A percentile compares a stretch with the other conserved stretches of the same genome.
Evolutionary conservation across 352 stramenopile genomes (phyloP).

Genomic region (Lagenidium giganteum): DNA sequence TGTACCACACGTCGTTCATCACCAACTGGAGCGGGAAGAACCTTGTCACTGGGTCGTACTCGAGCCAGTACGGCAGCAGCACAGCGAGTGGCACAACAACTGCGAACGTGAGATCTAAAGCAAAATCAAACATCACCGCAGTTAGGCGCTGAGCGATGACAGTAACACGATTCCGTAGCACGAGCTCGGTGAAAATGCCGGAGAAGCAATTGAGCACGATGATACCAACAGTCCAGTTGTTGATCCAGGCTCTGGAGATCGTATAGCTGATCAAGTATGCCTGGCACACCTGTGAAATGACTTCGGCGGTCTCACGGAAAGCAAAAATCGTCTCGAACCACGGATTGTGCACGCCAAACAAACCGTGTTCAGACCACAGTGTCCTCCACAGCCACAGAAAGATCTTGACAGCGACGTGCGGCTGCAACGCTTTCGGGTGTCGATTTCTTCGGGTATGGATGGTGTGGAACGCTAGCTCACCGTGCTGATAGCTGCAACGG

Average conservation of each 20-base stretch:
- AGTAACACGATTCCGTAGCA: neutral
- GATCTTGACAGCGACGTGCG: too few species aligned
- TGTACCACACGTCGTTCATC: constrained; percentile 12
- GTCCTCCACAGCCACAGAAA: too few species aligned
- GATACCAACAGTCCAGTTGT: neutral
- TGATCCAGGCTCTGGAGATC: constrained; percentile 5
- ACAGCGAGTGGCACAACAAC: constrained; percentile 5
- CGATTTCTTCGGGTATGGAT: too few species aligned
- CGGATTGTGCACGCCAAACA: too few species aligned
- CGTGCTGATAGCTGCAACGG: too few species aligned
- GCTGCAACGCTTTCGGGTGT: too few species aligned
- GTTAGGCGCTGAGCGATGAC: neutral
- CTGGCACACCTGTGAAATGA: constrained; percentile 5
- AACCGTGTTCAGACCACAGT: too few species aligned
- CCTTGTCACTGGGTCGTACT: too few species aligned
- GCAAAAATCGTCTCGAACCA: too few species aligned
- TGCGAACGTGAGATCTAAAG: constrained; percentile 6
- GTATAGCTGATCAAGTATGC: constrained; percentile 1
- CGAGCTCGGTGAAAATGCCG: neutral
- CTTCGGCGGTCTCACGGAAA: constrained; percentile 1
- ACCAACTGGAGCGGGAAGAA: constrained; percentile 3
- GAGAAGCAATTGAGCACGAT: constrained; percentile 10
- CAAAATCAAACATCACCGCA: neutral
- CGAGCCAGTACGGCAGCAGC: neutral
- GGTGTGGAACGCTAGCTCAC: too few species aligned